Percentiles rank a stretch among this genome's conserved stretches.
phyloP scores from a whole-genome alignment of 2,329 filamentous ascomycete species.

The Diplodia scrobiculata region DNA sequence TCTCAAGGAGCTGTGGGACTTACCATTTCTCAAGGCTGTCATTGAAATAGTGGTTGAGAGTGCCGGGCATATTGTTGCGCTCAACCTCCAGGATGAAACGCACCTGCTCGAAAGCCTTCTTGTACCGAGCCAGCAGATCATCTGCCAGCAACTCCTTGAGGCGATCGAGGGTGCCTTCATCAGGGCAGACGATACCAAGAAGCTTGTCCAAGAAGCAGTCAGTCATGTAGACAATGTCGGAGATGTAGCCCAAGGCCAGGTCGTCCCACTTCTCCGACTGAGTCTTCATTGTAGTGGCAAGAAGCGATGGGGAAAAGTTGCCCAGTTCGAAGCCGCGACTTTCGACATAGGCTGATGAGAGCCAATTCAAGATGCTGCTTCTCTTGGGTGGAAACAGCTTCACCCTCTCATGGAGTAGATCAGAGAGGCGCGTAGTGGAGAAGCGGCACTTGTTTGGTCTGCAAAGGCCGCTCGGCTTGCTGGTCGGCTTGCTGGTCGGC shows the following conservation, averaged over 20 bases:
- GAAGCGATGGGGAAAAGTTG: conserved; percentile 48
- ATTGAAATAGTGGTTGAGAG: conserved; percentile 59
- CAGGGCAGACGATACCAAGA: conserved; percentile 50
- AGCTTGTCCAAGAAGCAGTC: conserved; percentile 56
- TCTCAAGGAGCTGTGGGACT: conserved; percentile 6
- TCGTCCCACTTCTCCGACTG: conserved; percentile 59
- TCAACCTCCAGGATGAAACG: conserved; percentile 59
- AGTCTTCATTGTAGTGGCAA: conserved; percentile 54
- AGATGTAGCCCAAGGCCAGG: conserved; percentile 55
- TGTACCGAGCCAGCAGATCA: conserved; percentile 52
- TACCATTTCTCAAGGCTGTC: conserved; percentile 48
- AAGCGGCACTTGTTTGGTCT: too few relatives aligned
- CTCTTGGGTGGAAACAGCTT: neutral
- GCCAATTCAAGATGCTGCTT: conserved; percentile 49
- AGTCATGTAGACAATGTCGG: conserved; percentile 54
- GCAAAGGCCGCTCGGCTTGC: too few relatives aligned
- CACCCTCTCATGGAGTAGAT: neutral
- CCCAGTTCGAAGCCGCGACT: conserved; percentile 60
- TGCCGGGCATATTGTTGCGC: conserved; percentile 50
- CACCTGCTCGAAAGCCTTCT: conserved; percentile 53
- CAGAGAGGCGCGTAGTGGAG: neutral
- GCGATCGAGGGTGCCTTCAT: conserved; percentile 48
- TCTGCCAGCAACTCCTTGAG: conserved; percentile 52
- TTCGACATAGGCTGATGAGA: conserved; percentile 47
- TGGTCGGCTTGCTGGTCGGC: too few relatives aligned